phyloP scores from a whole-genome alignment of 169 alveolate genomes.

The Cardiosporidium cionae region DNA sequence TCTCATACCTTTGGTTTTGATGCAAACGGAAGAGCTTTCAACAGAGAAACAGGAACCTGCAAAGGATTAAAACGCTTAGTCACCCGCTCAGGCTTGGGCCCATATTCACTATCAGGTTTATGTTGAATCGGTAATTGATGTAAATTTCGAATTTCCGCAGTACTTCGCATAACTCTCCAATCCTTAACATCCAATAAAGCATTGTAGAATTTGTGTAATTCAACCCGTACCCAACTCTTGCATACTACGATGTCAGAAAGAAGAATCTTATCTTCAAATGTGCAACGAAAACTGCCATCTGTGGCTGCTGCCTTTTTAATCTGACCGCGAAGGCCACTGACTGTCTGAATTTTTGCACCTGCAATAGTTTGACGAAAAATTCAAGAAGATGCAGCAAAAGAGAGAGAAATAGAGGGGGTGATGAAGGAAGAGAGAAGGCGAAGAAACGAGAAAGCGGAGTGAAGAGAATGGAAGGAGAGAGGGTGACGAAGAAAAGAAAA shows the following conservation, averaged over 20 bases:
- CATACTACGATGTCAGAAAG: conserved; percentile 92
- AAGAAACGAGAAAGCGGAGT: background rate
- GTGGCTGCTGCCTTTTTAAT: conserved; percentile 88
- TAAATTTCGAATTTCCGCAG: conserved; percentile 46
- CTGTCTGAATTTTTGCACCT: conserved; percentile 92
- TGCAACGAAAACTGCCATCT: conserved; percentile 94
- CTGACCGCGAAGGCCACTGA: conserved; percentile 97
- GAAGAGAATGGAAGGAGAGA: background rate
- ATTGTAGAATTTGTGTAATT: conserved; percentile 47
- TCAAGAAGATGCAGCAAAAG: background rate
- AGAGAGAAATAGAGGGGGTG: background rate
- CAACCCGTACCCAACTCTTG: conserved; percentile 84
- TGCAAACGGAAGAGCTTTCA: background rate
- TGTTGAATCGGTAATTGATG: conserved; percentile 33
- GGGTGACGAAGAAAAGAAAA: background rate
- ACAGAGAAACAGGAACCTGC: background rate
- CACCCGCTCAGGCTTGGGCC: background rate
- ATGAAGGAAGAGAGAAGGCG: background rate
- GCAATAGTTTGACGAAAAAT: background rate
- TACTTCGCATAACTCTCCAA: conserved; percentile 51
- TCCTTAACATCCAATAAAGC: conserved; percentile 50
- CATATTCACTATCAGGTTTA: conserved; percentile 27
- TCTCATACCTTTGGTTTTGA: background rate
- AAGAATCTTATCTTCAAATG: conserved; percentile 94
- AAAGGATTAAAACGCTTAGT: background rate